Conservation (phyloP, 2,329 filamentous ascomycete genomes). For the Ceratocystis lukuohia region DNA sequence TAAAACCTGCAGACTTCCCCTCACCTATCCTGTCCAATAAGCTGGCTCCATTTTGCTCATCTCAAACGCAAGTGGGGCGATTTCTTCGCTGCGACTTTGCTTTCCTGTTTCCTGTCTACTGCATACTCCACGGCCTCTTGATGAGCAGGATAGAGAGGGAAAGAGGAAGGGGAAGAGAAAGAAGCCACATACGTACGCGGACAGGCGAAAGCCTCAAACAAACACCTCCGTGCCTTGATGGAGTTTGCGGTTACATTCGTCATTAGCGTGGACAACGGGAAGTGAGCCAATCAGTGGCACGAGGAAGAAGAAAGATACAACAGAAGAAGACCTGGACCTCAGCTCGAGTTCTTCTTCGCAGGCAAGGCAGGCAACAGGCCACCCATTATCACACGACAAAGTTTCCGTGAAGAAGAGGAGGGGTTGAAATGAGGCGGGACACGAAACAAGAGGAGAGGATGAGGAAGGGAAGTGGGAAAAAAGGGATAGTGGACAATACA, state of each 20-base stretch:
- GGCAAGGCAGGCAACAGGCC: no score
- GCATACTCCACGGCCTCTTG: not conserved
- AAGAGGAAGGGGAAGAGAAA: not conserved
- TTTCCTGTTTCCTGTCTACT: not conserved
- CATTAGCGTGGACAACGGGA: not conserved
- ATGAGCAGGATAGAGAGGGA: not conserved
- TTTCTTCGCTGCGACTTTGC: not conserved
- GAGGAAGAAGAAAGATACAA: not conserved
- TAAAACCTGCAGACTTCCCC: no score
- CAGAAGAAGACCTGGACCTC: no score
- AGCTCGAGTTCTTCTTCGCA: no score
- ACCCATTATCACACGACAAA: no score
- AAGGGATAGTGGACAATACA: not conserved
- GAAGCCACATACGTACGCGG: not conserved
- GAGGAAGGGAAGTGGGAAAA: no score
- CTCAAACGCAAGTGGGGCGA: not conserved
- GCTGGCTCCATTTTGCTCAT: not conserved
- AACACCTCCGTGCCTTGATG: not conserved
- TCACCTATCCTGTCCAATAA: not conserved
- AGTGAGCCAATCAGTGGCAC: not conserved
- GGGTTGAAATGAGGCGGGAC: no score
- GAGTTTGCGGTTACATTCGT: not conserved
- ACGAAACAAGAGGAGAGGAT: no score
- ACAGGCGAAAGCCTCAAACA: not conserved
- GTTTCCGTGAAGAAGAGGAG: no score